phyloP scores from a whole-genome alignment of 225 moss, liverwort and hornwort species.

The Sphagnum contortum region DNA sequence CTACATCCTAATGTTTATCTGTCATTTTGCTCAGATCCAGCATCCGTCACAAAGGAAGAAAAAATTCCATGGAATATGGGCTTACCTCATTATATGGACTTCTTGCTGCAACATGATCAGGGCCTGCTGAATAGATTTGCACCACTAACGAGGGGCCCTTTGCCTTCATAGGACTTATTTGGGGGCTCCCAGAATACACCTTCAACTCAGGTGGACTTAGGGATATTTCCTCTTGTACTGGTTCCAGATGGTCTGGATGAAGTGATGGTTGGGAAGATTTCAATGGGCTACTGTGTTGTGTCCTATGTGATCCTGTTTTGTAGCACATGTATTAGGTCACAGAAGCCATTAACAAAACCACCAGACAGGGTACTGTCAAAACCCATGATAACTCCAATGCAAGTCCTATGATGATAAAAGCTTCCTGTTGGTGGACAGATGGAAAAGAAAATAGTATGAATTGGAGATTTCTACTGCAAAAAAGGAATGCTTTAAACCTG shows the following conservation, averaged over 20 bases:
- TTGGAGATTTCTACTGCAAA: constrained; percentile 22
- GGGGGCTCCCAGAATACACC: constrained; percentile 22
- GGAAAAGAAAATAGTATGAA: constrained; percentile 5
- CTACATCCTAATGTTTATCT: too few relatives aligned
- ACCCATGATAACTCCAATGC: too few relatives aligned
- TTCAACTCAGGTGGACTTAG: constrained; percentile 34
- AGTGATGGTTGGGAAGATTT: constrained; percentile 13
- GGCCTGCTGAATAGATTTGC: constrained; percentile 28
- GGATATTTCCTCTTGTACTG: constrained; percentile 16
- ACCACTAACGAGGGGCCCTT: constrained; percentile 36
- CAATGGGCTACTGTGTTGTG: constrained; percentile 19
- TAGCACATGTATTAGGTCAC: not conserved
- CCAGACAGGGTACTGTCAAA: not conserved
- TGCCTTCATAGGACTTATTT: constrained; percentile 30
- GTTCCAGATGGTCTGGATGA: constrained; percentile 13
- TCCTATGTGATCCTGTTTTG: constrained; percentile 24
- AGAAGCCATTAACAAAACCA: constrained; percentile 2
- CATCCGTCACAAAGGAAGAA: not conserved
- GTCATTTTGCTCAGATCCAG: too few relatives aligned
- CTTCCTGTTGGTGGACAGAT: not conserved
- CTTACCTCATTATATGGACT: constrained; percentile 40
- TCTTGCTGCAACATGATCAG: constrained; percentile 47
- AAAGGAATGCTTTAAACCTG: too few relatives aligned
- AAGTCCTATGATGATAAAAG: too few relatives aligned
- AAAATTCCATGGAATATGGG: too few relatives aligned